Evolutionary conservation across 345 rosid species (phyloP), one percentile per base, ranked within the genome.

Genomic region (Pugionium cornutum): DNA sequence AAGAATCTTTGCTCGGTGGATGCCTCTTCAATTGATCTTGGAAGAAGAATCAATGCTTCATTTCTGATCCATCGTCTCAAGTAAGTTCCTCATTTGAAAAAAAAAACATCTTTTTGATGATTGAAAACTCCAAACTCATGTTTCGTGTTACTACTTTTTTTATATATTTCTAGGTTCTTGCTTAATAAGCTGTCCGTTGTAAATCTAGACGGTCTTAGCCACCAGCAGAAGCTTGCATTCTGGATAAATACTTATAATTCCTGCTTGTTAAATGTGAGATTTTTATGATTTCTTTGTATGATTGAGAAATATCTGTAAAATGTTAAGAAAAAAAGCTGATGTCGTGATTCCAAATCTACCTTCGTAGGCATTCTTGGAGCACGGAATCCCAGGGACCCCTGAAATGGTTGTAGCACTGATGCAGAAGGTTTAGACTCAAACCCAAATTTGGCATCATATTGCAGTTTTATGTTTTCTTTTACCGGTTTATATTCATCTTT

Each of bases 211-310:
- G 86, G 86, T 62, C 89, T 90, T 48, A 82, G 78, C 57, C 97
- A 90, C 82, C 96, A 90, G 72, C 91, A 90, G 76, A 90, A 90
- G 78, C 92, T 94, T 41, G 98, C 98, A 35, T 92, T 92, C 74
- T 92, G 96, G 98, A 88, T 92, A 65, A 92, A 92, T 78, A 84
- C 77, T 31, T 94, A 88, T 70, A 94, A 90, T 67, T 85, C 95
- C 2, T 90, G 95, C 57, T 77, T 88, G 51, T 83, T 94, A 80
- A 88, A 90, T 82, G 99, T 89, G 72, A 84, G 88, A 35, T 2
- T 47, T 43, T 1, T 8, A 5, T 28, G 26, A 2, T 10, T 2
- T 37, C 8, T 62, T 55, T 11, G 35, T 44, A 31, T 40, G 50
- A 55, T 37, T 28, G 18, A 65, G n/a, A 35, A 9, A 26, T 52